Percentiles rank a stretch among this genome's conserved stretches.
These are phyloP conservation scores for Murraya koenigii DNA, from an alignment of 345 rosid genomes.

Conservation along the genomic window DNA sequence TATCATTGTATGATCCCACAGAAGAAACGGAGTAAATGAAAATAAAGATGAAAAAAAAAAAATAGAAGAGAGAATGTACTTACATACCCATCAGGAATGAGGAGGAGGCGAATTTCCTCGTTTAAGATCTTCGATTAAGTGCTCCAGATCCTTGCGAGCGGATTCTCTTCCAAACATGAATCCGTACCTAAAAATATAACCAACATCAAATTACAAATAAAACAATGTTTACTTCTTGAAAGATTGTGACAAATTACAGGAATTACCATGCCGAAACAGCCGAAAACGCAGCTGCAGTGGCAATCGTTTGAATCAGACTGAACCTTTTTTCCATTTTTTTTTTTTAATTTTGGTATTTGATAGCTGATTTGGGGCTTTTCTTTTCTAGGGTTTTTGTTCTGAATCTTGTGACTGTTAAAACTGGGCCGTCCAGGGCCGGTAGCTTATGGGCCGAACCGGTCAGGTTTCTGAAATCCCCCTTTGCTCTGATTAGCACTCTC, in stretches of 20 bases:
- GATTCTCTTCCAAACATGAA: slow-evolving; percentile 94
- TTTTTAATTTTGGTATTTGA: slow-evolving; percentile 6
- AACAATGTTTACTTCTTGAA: neutral
- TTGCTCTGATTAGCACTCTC: no score
- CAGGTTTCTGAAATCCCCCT: neutral
- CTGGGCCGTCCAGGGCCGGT: neutral
- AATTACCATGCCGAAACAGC: slow-evolving; percentile 71
- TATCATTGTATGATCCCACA: neutral
- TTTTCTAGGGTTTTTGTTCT: neutral
- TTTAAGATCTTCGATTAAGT: slow-evolving; percentile 74
- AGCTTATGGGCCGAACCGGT: neutral
- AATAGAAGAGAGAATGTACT: no score
- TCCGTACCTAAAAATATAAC: slow-evolving; percentile 59
- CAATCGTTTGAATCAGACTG: slow-evolving; percentile 69
- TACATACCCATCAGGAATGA: slow-evolving; percentile 32
- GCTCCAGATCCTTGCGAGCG: slow-evolving; percentile 80
- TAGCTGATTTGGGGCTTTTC: neutral
- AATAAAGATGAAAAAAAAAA: neutral
- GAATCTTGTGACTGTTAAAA: neutral
- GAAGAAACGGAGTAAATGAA: neutral
- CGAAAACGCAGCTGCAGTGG: slow-evolving; percentile 87
- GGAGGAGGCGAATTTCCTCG: slow-evolving; percentile 38
- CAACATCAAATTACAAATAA: neutral
- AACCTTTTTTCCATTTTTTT: slow-evolving; percentile 55
- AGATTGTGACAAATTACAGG: neutral